Percentiles rank a stretch among this genome's conserved stretches.
Conservation (phyloP, 2,329 filamentous ascomycete species). For the Aschersonia sp. region DNA sequence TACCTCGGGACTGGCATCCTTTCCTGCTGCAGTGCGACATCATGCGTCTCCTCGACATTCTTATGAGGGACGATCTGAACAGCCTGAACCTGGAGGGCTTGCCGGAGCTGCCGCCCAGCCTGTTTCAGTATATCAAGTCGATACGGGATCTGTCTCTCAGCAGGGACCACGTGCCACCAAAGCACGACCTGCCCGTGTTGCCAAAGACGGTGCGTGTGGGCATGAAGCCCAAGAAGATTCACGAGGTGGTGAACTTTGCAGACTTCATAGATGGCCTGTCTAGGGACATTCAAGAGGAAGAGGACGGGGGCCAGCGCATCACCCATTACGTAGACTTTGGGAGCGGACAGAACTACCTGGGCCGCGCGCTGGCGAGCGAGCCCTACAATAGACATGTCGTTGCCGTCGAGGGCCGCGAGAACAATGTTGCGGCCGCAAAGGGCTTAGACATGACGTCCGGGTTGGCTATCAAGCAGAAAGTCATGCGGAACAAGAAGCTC, state of each 20-base stretch:
- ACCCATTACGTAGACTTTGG: conserved; percentile 93
- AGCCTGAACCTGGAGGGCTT: conserved; percentile 37
- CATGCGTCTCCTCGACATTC: conserved; percentile 63
- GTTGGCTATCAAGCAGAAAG: conserved; percentile 55
- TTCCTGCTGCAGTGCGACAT: conserved; percentile 62
- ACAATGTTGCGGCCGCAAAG: conserved; percentile 76
- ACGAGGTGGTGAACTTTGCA: conserved; percentile 88
- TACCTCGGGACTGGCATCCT: conserved; percentile 67
- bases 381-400: conserved; percentile 81
- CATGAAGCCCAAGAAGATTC: conserved; percentile 92
- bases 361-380: conserved; percentile 67
- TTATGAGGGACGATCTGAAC: conserved; percentile 67
- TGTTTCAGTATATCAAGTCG: conserved; percentile 58
- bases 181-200: conserved; percentile 31
- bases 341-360: conserved; percentile 92
- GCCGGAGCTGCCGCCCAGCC: conserved; percentile 30
- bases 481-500: conserved; percentile 73
- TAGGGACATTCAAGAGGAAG: conserved; percentile 28
- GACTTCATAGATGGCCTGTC: conserved; percentile 56
- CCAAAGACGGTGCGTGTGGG: conserved; percentile 65
- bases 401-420: conserved; percentile 75
- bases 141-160: conserved; percentile 56
- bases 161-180: conserved; percentile 37
- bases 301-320: conserved; percentile 42
- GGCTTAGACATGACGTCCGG: conserved; percentile 73